A percentile compares a stretch with the other conserved stretches of the same genome.
Evolutionary conservation across 805 yeast species (phyloP).

Genomic region (Cyberlindnera nakhonratchasimensis): DNA sequence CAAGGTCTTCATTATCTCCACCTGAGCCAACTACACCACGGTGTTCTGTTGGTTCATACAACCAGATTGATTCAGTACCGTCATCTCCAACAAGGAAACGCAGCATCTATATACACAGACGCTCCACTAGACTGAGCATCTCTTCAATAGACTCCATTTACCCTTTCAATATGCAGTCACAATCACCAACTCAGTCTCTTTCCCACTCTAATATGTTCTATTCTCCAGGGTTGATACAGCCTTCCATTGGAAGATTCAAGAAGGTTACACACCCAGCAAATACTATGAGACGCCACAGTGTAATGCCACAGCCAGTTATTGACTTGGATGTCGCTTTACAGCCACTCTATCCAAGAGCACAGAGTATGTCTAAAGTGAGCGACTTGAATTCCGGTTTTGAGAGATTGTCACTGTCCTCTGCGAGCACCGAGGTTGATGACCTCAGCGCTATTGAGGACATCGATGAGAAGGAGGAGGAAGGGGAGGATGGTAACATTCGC

Average conservation of each 20-base stretch:
- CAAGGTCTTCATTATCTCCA: not conserved
- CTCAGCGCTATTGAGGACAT: not conserved
- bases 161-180: not conserved
- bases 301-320: constrained; percentile 12
- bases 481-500: constrained; percentile 7
- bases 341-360: constrained; percentile 13
- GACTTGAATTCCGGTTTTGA: not conserved
- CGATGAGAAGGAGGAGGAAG: constrained; percentile 6
- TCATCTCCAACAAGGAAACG: not conserved
- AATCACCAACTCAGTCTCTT: not conserved
- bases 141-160: constrained; percentile 19
- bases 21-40: not conserved
- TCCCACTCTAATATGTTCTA: too few species aligned
- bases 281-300: not conserved
- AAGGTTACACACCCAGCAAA: too few species aligned
- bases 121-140: constrained; percentile 12
- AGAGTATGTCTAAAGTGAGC: not conserved
- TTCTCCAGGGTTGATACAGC: too few species aligned
- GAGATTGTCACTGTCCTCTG: not conserved
- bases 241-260: too few species aligned
- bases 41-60: not conserved
- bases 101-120: constrained; percentile 6
- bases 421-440: not conserved
- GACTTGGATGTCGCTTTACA: constrained; percentile 17
- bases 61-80: not conserved